These are phyloP conservation scores for Penicillium psychrosexuale DNA, from an alignment of 2,329 filamentous ascomycete genomes.

Conservation along the genomic window DNA sequence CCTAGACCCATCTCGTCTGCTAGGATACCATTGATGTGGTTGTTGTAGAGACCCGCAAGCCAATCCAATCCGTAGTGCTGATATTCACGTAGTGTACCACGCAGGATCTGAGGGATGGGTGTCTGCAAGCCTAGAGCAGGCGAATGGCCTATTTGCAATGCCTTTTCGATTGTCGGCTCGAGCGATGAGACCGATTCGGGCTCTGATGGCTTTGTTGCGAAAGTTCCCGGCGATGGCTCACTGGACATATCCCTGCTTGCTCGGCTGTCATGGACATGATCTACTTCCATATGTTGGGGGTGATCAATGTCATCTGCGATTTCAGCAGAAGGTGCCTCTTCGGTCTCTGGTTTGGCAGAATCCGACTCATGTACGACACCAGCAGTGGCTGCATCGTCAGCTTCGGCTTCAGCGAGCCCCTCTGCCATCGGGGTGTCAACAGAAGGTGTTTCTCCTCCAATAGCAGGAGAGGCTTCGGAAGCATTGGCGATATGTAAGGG, in stretches of 20 bases:
- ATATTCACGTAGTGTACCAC: conserved; percentile 88
- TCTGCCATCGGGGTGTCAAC: conserved; percentile 15
- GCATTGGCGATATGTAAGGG: conserved; percentile 21
- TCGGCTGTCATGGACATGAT: conserved; percentile 21
- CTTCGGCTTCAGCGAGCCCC: not conserved
- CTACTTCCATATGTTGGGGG: conserved; percentile 15
- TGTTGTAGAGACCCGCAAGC: conserved; percentile 88
- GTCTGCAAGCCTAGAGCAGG: conserved; percentile 55
- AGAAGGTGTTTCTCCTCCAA: conserved; percentile 9
- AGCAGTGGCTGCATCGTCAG: not conserved
- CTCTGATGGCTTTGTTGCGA: conserved; percentile 45
- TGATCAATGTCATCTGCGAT: conserved; percentile 1
- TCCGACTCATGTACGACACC: not conserved
- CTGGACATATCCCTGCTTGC: conserved; percentile 37
- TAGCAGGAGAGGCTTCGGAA: conserved; percentile 14
- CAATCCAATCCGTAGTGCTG: conserved; percentile 97
- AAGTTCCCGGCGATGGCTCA: conserved; percentile 43
- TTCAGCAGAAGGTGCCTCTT: not conserved
- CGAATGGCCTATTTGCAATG: conserved; percentile 37
- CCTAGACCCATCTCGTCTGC: conserved; percentile 98
- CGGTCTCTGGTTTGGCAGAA: not conserved
- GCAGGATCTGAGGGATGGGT: conserved; percentile 74
- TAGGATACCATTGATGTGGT: conserved; percentile 90
- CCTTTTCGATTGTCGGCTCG: conserved; percentile 35
- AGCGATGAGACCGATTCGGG: conserved; percentile 45